Evolutionary conservation across 208 protist genomes (phyloP).

Genomic region (Trypanosoma congolense): DNA sequence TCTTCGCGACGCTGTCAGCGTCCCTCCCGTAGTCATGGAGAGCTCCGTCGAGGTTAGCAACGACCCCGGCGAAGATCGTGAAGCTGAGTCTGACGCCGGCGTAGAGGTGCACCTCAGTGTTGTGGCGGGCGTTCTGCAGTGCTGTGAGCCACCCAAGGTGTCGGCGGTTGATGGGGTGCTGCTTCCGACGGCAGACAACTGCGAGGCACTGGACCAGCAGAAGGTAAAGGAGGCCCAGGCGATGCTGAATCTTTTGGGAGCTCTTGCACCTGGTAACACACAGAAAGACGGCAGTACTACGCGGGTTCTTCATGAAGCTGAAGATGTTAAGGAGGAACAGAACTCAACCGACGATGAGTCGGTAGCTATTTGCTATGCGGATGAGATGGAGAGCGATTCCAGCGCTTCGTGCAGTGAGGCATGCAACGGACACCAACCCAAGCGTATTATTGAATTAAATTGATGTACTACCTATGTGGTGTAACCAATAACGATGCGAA

Average conservation of each 20-base stretch:
- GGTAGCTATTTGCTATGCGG: slow-evolving; percentile 68
- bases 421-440: slow-evolving; percentile 4
- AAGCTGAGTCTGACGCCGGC: background rate
- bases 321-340: background rate
- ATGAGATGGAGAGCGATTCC: slow-evolving; percentile 59
- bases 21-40: slow-evolving; percentile 61
- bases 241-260: slow-evolving; percentile 62
- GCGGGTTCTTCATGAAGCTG: background rate
- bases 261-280: slow-evolving; percentile 24
- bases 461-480: slow-evolving; percentile 5
- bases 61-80: background rate
- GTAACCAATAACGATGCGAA: no score
- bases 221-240: slow-evolving; percentile 65
- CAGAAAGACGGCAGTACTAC: background rate
- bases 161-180: slow-evolving; percentile 37
- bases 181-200: slow-evolving; percentile 50
- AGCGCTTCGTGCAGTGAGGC: slow-evolving; percentile 42
- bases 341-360: slow-evolving; percentile 19
- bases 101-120: slow-evolving; percentile 67
- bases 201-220: slow-evolving; percentile 40
- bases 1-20: slow-evolving; percentile 32
- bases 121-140: slow-evolving; percentile 80
- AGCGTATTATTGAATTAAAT: slow-evolving; percentile 49
- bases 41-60: background rate
- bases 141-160: slow-evolving; percentile 15